Base-by-base conservation (phyloP, 768 basidiomycete species). In the Pleurotus eryngii region DNA sequence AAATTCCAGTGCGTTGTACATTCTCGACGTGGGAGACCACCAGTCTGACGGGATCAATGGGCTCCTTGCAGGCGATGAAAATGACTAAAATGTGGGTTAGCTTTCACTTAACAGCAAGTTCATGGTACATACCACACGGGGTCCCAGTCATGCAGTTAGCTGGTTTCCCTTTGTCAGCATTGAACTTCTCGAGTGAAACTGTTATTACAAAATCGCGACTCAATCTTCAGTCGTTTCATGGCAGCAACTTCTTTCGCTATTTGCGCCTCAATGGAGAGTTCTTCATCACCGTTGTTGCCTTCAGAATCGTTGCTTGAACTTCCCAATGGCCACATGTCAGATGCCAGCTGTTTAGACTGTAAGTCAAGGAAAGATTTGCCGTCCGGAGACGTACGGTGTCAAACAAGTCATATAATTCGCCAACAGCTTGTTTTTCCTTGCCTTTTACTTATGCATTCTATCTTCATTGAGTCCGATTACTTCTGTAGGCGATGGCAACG, bases 71-170 rank as follows among this genome's bases (percentile, higher is more conserved):
- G 8, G 89, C 86, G 46, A 94, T 87, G 68, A 91, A 92, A 24
- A 90, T 72, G 12, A 92, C 91, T 93, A 46, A 12, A 11, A 5
- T 40, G 37, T 54, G 22, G 1, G 9, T 54, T 24, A 39, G 22
- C 39, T 39, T 54, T 18, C 17, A 18, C 12, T 42, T 11, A 35
- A 35, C 56, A 22, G 37, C 60, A 30, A 63, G 38, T 43, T 7
- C 17, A 47, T 22, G 56, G 55, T 22, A 55, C 37, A 38, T 67
- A 92, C 91, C 84, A 57, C 91, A 94, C 43, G 84, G 81, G 0
- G 90, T 92, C 64, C 89, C 86, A 3, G 90, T 92, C 64, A 84
- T 83, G 60, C 87, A 90, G 65, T 85, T 93, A 4, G 72, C 91
- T 94, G 59, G 11, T 46, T 37, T 45, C 5, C 26, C 40, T 18